Percentiles rank a stretch among this genome's conserved stretches.
Evolutionary conservation across 495 filamentous ascomycete genomes (phyloP).

Genomic region (Penicillium samsonianum): DNA sequence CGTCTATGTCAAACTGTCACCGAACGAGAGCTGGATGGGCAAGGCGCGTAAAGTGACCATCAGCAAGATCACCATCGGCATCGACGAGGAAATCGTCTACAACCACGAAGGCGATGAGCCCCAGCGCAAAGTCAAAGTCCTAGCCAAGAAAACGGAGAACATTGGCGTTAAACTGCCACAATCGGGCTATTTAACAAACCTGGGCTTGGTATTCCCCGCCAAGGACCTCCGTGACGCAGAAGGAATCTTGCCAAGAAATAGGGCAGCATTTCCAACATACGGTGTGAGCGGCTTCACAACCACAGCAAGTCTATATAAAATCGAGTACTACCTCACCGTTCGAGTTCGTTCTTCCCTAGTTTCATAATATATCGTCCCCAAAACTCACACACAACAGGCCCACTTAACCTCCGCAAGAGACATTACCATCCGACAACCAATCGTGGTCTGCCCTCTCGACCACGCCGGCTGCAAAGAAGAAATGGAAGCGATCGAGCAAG

Average conservation of each 20-base stretch:
- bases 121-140: slow-evolving; percentile 80
- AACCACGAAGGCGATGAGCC: slow-evolving; percentile 99
- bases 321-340: slow-evolving; percentile 93
- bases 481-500: slow-evolving; percentile 95
- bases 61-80: slow-evolving; percentile 86
- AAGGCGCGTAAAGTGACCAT: slow-evolving; percentile 94
- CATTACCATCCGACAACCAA: slow-evolving; percentile 86
- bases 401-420: slow-evolving; percentile 89
- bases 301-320: slow-evolving; percentile 91
- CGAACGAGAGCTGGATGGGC: slow-evolving; percentile 85
- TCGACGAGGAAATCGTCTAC: slow-evolving; percentile 96
- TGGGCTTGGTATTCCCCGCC: slow-evolving; percentile 87
- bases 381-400: slow-evolving; percentile 57
- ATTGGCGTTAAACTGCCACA: slow-evolving; percentile 84
- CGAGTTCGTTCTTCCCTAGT: slow-evolving; percentile 61
- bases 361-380: background rate
- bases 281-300: slow-evolving; percentile 89
- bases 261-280: slow-evolving; percentile 86
- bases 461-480: slow-evolving; percentile 96
- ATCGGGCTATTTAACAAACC: slow-evolving; percentile 83
- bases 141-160: slow-evolving; percentile 79
- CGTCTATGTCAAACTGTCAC: slow-evolving; percentile 89
- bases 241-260: slow-evolving; percentile 81
- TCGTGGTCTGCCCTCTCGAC: slow-evolving; percentile 94
- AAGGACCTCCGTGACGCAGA: slow-evolving; percentile 88